A percentile compares a stretch with the other conserved stretches of the same genome.
These are phyloP conservation scores for Thermothelomyces thermophilus DNA, from an alignment of 2,329 filamentous ascomycete species.

Conservation along the genomic window DNA sequence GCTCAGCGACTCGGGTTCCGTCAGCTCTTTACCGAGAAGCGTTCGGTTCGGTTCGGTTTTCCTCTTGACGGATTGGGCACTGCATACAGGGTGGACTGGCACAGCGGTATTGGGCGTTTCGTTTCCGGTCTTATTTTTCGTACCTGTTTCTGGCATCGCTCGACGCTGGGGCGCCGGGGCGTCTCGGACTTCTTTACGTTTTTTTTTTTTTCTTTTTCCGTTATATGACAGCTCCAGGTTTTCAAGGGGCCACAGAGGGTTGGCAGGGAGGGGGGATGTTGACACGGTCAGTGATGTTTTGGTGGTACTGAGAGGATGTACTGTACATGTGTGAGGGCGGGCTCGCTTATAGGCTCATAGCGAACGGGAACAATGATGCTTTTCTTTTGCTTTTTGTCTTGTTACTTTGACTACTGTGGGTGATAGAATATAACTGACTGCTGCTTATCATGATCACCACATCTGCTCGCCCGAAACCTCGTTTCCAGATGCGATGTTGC, in stretches of 20 bases:
- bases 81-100: constrained; percentile 2
- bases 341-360: constrained; percentile 1
- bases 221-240: too few species aligned
- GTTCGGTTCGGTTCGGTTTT: neutral
- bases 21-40: neutral
- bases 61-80: neutral
- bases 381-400: too few species aligned
- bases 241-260: neutral
- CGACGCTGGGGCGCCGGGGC: too few species aligned
- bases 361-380: neutral
- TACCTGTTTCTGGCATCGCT: too few species aligned
- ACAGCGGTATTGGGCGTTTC: neutral
- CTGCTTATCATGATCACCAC: too few species aligned
- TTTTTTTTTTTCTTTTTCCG: neutral
- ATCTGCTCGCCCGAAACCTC: too few species aligned
- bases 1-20: constrained; percentile 3
- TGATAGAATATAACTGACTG: neutral
- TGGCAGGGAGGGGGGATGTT: neutral
- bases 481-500: too few species aligned
- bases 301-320: neutral
- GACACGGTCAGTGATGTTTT: neutral
- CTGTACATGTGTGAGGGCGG: neutral
- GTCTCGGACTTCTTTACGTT: neutral
- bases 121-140: neutral
- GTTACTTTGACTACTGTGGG: too few species aligned